Percentiles rank a stretch among this genome's conserved stretches.
phyloP scores from a whole-genome alignment of 106 monocot species.

The Allium sativum region DNA sequence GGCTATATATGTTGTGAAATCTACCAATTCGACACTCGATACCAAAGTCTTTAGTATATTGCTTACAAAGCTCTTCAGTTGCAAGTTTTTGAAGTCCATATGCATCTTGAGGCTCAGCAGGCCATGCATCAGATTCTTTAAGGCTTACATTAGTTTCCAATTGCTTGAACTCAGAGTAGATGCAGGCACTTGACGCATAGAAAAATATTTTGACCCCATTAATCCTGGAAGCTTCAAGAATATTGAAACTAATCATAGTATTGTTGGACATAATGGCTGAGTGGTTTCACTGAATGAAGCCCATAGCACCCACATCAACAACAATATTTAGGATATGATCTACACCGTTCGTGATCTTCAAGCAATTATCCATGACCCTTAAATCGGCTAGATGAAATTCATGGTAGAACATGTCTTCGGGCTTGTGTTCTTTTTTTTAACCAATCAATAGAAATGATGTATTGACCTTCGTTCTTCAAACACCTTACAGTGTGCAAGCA shows the following conservation, averaged over 20 bases:
- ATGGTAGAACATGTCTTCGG: conserved; percentile 86
- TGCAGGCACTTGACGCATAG: conserved; percentile 91
- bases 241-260: conserved; percentile 97
- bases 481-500: conserved; percentile 84
- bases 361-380: conserved; percentile 89
- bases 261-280: conserved; percentile 95
- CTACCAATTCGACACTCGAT: conserved; percentile 77
- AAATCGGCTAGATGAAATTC: conserved; percentile 82
- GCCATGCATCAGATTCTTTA: conserved; percentile 92
- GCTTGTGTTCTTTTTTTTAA: conserved; percentile 97
- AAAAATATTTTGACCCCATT: conserved; percentile 87
- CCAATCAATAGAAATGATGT: conserved; percentile 90
- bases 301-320: conserved; percentile 79
- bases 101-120: conserved; percentile 94
- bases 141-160: conserved; percentile 90
- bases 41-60: conserved; percentile 76
- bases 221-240: conserved; percentile 84
- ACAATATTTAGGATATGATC: conserved; percentile 78
- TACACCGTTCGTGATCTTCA: conserved; percentile 61
- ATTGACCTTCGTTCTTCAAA: conserved; percentile 85
- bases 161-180: conserved; percentile 91
- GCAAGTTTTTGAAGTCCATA: conserved; percentile 88
- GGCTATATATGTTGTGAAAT: conserved; percentile 81
- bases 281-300: conserved; percentile 82
- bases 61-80: conserved; percentile 77